A percentile compares a stretch with the other conserved stretches of the same genome.
phyloP scores from a whole-genome alignment of 1,284 basidiomycete genomes.

The Naganishia liquefaciens region DNA sequence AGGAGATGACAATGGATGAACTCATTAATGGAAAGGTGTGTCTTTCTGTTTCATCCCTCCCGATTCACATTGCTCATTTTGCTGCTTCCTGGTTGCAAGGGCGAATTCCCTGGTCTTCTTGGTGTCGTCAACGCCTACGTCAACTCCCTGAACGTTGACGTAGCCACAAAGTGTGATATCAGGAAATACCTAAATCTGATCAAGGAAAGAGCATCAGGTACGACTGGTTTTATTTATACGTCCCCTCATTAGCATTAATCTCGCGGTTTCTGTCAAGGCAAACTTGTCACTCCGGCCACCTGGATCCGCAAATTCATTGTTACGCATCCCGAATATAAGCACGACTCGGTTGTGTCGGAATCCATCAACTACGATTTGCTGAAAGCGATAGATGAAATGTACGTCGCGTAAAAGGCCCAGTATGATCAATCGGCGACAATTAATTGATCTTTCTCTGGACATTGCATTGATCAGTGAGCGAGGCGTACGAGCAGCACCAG shows the following conservation, averaged over 20 bases:
- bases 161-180: conserved; percentile 66
- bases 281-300: conserved; percentile 81
- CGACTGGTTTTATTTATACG: conserved; percentile 39
- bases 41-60: not conserved
- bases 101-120: conserved; percentile 78
- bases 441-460: not conserved
- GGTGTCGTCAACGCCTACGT: conserved; percentile 83
- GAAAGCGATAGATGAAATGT: conserved; percentile 89
- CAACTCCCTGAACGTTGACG: conserved; percentile 78
- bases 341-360: conserved; percentile 84
- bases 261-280: conserved; percentile 57
- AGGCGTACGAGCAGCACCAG: conserved; percentile 65
- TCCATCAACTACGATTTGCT: conserved; percentile 95
- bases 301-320: conserved; percentile 93
- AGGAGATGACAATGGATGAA: conserved; percentile 88
- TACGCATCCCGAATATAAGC: conserved; percentile 83
- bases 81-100: not conserved
- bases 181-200: conserved; percentile 77
- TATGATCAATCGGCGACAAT: not conserved
- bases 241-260: not conserved
- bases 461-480: conserved; percentile 62
- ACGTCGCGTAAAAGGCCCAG: conserved; percentile 46
- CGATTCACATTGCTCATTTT: not conserved
- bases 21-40: conserved; percentile 87
- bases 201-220: conserved; percentile 75